Base-by-base conservation (phyloP, 192 early-diverging fungal species). In the Kappamyces sp. region DNA sequence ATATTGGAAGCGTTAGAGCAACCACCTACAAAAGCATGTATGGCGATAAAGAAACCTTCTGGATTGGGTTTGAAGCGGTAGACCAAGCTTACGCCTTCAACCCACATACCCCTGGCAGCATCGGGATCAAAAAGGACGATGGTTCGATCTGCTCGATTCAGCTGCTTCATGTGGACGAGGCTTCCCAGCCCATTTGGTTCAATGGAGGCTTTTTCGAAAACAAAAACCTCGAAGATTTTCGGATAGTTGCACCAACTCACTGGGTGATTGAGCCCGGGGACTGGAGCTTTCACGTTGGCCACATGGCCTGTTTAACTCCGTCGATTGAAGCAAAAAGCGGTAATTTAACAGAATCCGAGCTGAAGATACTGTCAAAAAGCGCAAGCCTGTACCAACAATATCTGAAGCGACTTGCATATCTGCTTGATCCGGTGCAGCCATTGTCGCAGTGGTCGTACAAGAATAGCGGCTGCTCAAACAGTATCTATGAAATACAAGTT, bases 21-120 rank as follows among this genome's bases (percentile, higher is more conserved):
- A 22, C 29, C 29, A 54, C 34, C 15, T 54, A 54, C 36, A 54
- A 39, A 45, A 45, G n/a, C 43, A 45, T n/a, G 34, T 2, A 6
- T 0, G 22, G 84, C 33, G 84, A 86, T 65, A 86, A 86, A 57
- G 84, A 86, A 60, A 74, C 83, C 0, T 86, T 78, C 40, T 86
- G 84, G 84, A 69, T 73, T 6, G 80, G 80, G 3, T 75, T 66
- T 45, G 83, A 83, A 57, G 69, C 84, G 66, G 57, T 71, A 11
- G 60, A 71, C 14, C 72, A 70, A 31, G 79, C 76, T 0, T 76
- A 75, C 57, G 63, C 69, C 5, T 81, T 77, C 34, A 57, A 74
- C 12, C 72, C 69, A 47, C 72, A 66, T 9, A 68, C 69, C 60
- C 79, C 72, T n/a, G 77, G 68, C 5, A 67, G 70, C 22, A 71